A percentile compares a stretch with the other conserved stretches of the same genome.
Evolutionary conservation across 2,329 filamentous ascomycete genomes (phyloP).

Genomic region (Cadophora sp.): DNA sequence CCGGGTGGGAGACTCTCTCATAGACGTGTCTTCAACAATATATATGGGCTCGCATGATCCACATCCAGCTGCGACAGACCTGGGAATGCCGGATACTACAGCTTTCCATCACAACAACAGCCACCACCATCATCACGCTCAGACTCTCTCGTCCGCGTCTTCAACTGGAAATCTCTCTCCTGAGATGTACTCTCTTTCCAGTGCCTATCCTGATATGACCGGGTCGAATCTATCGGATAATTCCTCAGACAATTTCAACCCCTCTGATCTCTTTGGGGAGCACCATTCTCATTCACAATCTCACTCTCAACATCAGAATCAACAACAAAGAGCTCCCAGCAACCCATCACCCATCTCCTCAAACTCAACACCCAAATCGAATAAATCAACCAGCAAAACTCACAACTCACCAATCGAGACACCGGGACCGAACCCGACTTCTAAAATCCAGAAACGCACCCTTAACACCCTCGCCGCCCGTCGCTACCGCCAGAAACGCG

Average conservation of each 20-base stretch:
- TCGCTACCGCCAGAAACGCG: conserved; percentile 73
- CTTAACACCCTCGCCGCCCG: conserved; percentile 75
- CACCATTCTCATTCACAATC: neutral
- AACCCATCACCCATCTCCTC: conserved; percentile 2
- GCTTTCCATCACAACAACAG: neutral
- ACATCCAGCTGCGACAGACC: neutral
- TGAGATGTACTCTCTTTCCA: conserved; percentile 1
- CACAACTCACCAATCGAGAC: neutral
- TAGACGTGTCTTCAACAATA: neutral
- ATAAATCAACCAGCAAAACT: neutral
- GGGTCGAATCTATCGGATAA: neutral
- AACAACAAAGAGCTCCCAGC: neutral
- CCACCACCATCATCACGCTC: neutral
- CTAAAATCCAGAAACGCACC: conserved; percentile 59
- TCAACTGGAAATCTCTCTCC: neutral
- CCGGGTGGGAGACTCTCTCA: neutral
- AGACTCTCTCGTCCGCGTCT: neutral
- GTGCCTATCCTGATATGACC: conserved; percentile 7
- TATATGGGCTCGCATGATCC: conserved; percentile 4
- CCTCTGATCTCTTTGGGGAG: neutral
- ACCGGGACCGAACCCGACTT: neutral
- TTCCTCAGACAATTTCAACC: conserved; percentile 4
- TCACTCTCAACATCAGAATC: too few species aligned
- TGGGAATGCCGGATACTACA: conserved; percentile 18
- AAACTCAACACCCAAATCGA: neutral